Percentiles rank a stretch among this genome's conserved stretches.
Conservation (phyloP, 116 monocot species). For the Trichopus zeylanicus region DNA sequence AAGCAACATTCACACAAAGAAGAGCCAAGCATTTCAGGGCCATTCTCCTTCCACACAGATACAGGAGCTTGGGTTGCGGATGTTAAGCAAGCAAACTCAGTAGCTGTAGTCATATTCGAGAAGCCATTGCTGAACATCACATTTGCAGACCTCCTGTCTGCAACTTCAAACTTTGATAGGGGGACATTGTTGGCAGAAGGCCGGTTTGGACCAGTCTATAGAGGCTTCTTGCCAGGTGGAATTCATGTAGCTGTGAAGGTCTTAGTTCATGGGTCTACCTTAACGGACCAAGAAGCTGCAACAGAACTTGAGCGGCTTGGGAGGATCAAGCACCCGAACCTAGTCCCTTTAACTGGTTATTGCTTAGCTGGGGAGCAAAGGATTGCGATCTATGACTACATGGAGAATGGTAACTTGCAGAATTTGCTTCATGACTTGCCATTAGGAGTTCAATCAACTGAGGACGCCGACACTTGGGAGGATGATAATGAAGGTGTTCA, state of each 20-base stretch:
- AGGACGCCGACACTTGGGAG: conserved; percentile 72
- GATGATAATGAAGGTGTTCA: conserved; percentile 37
- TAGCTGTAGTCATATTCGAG: conserved; percentile 84
- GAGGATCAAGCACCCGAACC: conserved; percentile 64
- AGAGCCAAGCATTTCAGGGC: conserved; percentile 37
- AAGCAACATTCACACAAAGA: conserved; percentile 58
- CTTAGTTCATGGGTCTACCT: conserved; percentile 32
- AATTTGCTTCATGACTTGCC: conserved; percentile 68
- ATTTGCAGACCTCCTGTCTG: conserved; percentile 70
- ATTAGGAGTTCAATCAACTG: conserved; percentile 43
- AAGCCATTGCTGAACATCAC: conserved; percentile 84
- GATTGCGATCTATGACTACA: conserved; percentile 81
- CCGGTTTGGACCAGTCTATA: conserved; percentile 65
- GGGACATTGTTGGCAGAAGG: conserved; percentile 66
- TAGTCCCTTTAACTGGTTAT: conserved; percentile 75
- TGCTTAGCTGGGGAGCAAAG: conserved; percentile 75
- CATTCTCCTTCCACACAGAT: conserved; percentile 70
- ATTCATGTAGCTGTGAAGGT: conserved; percentile 68
- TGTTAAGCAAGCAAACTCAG: conserved; percentile 46
- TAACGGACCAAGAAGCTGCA: conserved; percentile 45
- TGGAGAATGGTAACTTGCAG: conserved; percentile 91
- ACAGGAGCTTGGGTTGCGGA: conserved; percentile 78
- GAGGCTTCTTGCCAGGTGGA: conserved; percentile 61
- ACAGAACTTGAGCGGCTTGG: conserved; percentile 72
- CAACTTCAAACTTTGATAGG: conserved; percentile 71